Conservation (phyloP, 2,329 filamentous ascomycete species). For the Phyllosticta citribraziliensis region DNA sequence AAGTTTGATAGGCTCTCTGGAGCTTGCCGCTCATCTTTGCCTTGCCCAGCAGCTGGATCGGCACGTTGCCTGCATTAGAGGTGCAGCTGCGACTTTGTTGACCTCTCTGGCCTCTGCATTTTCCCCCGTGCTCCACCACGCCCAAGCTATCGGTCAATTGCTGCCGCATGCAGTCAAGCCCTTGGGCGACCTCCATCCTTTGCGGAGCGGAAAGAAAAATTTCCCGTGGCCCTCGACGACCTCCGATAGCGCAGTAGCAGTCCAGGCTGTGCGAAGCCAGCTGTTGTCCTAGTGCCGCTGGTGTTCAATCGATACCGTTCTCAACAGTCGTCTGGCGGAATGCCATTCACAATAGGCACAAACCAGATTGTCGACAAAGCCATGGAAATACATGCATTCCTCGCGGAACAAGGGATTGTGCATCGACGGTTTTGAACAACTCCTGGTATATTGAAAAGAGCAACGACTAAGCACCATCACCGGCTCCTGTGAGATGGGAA, state of each 20-base stretch:
- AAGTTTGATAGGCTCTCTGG: not conserved
- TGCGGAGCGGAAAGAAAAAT: not conserved
- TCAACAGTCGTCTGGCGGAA: no score
- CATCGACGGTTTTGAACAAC: no score
- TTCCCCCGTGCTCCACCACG: not conserved
- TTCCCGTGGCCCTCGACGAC: not conserved
- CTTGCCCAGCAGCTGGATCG: not conserved
- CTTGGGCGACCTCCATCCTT: not conserved
- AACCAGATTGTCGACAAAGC: no score
- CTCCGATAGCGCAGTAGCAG: not conserved
- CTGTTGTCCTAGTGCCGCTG: no score
- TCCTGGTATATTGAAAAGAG: no score
- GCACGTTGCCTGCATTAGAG: not conserved
- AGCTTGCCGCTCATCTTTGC: not conserved
- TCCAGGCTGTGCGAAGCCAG: no score
- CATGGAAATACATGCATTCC: no score
- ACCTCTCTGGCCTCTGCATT: not conserved
- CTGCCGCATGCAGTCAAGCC: not conserved
- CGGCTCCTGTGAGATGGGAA: not conserved
- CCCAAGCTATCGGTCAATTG: not conserved
- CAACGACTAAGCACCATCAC: no score
- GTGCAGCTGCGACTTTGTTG: not conserved
- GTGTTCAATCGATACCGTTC: no score
- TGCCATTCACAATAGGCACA: no score
- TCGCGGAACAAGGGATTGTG: no score